Evolutionary conservation across 176 grass and related monocot species (phyloP).

Genomic region (Saccharum officinarum): DNA sequence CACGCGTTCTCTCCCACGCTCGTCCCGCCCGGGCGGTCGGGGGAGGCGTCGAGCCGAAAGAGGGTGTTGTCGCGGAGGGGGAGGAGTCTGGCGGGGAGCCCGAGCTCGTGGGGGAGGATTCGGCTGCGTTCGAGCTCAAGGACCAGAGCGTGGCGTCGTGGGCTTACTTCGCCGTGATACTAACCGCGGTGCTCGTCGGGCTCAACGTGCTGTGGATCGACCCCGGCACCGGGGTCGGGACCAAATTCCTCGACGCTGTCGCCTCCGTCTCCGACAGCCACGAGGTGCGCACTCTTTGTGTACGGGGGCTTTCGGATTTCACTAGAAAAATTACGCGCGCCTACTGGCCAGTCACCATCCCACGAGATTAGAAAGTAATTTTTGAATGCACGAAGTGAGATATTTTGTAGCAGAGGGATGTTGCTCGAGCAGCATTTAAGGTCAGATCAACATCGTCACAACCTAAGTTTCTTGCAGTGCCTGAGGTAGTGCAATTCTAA

Average conservation of each 20-base stretch:
- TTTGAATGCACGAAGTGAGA: neutral
- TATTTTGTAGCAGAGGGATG: neutral
- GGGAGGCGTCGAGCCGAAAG: constrained; percentile 24
- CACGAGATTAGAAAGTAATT: neutral
- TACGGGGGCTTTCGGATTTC: neutral
- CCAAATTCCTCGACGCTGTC: constrained; percentile 68
- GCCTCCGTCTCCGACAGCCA: constrained; percentile 67
- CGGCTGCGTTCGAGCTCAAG: constrained; percentile 65
- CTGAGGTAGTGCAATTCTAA: neutral
- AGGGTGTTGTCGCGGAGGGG: neutral
- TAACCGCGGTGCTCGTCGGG: constrained; percentile 56
- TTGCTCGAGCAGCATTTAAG: neutral
- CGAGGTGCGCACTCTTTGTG: constrained; percentile 53
- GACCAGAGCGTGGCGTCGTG: constrained; percentile 75
- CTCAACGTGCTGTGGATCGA: constrained; percentile 87
- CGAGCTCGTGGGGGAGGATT: constrained; percentile 63
- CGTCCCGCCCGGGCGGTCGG: constrained; percentile 25
- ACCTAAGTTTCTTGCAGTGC: neutral
- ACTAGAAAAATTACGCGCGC: neutral
- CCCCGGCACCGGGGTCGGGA: constrained; percentile 67
- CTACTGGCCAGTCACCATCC: neutral
- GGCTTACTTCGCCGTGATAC: constrained; percentile 77
- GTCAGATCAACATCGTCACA: neutral
- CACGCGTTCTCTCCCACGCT: neutral
- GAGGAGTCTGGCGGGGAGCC: constrained; percentile 12